These are phyloP conservation scores for Mortierella sp. DNA, from an alignment of 371 early-diverging fungal species.

Conservation along the genomic window DNA sequence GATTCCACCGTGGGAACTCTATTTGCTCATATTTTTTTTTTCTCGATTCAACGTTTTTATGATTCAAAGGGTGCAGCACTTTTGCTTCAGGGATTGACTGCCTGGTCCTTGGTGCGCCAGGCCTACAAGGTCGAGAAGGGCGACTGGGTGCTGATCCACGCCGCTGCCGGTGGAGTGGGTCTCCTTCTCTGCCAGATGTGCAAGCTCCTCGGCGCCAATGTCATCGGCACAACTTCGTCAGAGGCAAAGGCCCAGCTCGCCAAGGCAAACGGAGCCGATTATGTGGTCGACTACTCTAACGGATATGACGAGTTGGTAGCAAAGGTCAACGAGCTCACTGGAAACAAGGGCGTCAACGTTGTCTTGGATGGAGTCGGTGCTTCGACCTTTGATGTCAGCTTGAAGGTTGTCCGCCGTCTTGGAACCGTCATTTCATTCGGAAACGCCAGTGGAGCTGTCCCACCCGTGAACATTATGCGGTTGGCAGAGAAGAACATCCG, in stretches of 20 bases:
- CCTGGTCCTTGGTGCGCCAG: constrained; percentile 81
- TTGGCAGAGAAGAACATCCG: constrained; percentile 80
- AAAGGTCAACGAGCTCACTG: constrained; percentile 83
- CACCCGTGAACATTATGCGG: constrained; percentile 77
- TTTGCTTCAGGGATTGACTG: constrained; percentile 85
- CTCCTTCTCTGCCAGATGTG: constrained; percentile 81
- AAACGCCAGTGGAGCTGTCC: constrained; percentile 91
- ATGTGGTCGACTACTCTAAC: constrained; percentile 80
- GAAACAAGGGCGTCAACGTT: constrained; percentile 84
- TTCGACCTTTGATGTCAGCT: constrained; percentile 83
- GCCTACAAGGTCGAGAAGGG: constrained; percentile 82
- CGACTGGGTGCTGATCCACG: constrained; percentile 89
- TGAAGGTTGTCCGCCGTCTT: constrained; percentile 79
- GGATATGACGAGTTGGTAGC: constrained; percentile 71
- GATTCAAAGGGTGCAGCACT: constrained; percentile 69
- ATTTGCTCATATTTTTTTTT: not conserved
- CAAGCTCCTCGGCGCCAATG: constrained; percentile 85
- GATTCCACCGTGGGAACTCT: constrained; percentile 29
- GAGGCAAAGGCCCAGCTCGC: constrained; percentile 86
- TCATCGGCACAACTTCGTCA: constrained; percentile 92
- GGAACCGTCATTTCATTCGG: constrained; percentile 94
- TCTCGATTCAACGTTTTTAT: not conserved
- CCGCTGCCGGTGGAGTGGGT: constrained; percentile 95
- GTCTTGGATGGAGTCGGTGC: constrained; percentile 96
- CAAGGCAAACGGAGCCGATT: constrained; percentile 80